Base-by-base conservation (phyloP, 2,329 filamentous ascomycete species). In the Incumbomyces lentus region DNA sequence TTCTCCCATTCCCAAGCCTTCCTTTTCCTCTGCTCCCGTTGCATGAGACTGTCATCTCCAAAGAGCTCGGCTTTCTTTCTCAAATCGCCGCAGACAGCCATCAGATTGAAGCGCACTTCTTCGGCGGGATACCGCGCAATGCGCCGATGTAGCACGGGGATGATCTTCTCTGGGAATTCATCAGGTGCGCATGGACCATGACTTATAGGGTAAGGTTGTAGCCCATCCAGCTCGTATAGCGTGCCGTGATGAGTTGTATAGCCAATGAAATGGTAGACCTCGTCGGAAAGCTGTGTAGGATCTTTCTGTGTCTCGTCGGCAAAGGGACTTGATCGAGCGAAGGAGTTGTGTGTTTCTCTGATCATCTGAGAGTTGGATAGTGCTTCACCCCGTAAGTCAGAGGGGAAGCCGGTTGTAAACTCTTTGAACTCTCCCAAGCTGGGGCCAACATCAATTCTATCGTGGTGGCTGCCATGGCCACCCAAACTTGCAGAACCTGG, bases 241-340 rank as follows among this genome's bases (percentile, higher is more conserved):
- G 71, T 79, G 54, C 82, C 83, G 61, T 83, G 78, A 55, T 95
- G 75, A 45, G 82, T 77, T 7, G 87, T 89, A 68, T 98, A 98
- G 29, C 89, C 92, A 59, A 98, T 88, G 66, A 98, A 98, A 70
- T 98, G 92, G 69, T 93, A 98, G 22, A 90, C 86, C 61, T 96
- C 92, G 59, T 94, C 88, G 46, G 86, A 74, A 51, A 81, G 80
- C n/a, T 79, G 78, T 44, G 75, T 77, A 12, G 77, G 76, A 10
- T 79, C 71, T 10, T 82, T 77, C 56, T 83, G 78, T 51, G 87
- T 93, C 74, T 98, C 92, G 64, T 95, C 88, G 45, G 86, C 81
- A 62, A 98, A 98, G 2, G 92, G 92, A 49, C 83, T 93, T 50
- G 84, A 84, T 52, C 83, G 76, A 36, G 89, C 86, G 65, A 95